A percentile compares a stretch with the other conserved stretches of the same genome.
Evolutionary conservation across 768 basidiomycete genomes (phyloP).

Genomic region (Arthromyces matolae): DNA sequence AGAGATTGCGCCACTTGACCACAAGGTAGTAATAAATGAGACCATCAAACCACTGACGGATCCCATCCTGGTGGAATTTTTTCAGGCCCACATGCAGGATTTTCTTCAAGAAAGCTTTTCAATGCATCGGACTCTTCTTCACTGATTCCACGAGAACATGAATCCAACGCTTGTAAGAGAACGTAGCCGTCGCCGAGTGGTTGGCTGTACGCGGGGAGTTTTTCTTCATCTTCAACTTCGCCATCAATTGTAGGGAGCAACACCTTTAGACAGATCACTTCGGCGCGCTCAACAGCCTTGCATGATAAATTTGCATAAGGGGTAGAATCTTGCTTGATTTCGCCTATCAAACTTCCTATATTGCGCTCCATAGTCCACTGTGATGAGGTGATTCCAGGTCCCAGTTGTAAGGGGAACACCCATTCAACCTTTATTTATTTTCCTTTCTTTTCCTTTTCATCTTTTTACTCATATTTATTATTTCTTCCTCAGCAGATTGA

Average conservation of each 20-base stretch:
- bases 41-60: neutral
- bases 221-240: neutral
- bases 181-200: constrained; percentile 20
- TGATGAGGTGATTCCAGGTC: constrained; percentile 27
- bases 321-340: constrained; percentile 17
- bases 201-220: constrained; percentile 6
- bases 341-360: constrained; percentile 8
- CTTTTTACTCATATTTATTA: no score
- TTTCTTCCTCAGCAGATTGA: no score
- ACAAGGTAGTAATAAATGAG: neutral
- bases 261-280: constrained; percentile 21
- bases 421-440: no score
- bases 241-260: constrained; percentile 18
- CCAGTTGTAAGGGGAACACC: no score
- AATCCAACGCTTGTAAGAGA: constrained; percentile 18
- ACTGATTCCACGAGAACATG: constrained; percentile 2
- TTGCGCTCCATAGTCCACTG: constrained; percentile 12
- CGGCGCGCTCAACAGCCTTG: constrained; percentile 11
- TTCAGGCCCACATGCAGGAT: no score
- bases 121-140: neutral
- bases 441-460: no score
- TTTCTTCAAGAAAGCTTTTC: neutral
- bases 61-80: no score
- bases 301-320: constrained; percentile 21
- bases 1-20: neutral